Base-by-base conservation (phyloP, 352 stramenopile genomes). In the Phytopythium oedochilum region DNA sequence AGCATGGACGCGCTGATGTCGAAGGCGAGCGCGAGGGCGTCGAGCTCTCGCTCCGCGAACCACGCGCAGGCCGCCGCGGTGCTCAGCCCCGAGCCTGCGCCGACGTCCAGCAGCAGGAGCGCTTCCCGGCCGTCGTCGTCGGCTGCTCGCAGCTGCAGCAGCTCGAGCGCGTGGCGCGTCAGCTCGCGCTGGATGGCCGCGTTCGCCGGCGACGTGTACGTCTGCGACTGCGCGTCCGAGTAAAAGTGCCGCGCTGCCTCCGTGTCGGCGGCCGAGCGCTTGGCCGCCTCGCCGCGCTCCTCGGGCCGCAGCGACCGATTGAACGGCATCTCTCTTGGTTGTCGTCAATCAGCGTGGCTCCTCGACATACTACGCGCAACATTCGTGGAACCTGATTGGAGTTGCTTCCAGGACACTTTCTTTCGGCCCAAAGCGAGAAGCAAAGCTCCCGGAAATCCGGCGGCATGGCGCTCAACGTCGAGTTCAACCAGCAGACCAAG, bases 1-100 rank as follows among this genome's bases (percentile, higher is more conserved):
- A 92, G 56, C 83, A 92, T 92, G 11, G 83, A 78, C 34, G 71
- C 63, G 49, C 83, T 92, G 49, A 92, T 87, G 44, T 92, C 83
- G 43, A 88, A 86, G 17, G 75, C 83, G 22, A 92, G n/a, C 4
- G 61, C 71, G 46, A 86, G 77, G 5, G 55, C 62, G 28, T 58
- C 32, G 18, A 73, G 45, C n/a, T 57, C 18, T 9, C 36, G 69
- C 44, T 75, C 60, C 9, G 56, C 47, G n/a, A 88, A 61, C 80
- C 78, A 91, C 26, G 70, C 45, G 25, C 69, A 65, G 2, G 74
- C 78, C 36, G 78, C 78, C 4, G 56, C 60, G 12, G 80, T 91
- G 44, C 80, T 91, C 46, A 92, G 63, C 0, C 78, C 79, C 1
- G 83, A 90, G 35, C 83, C 83, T 28, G 78, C 79, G 28, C 83